Base-by-base conservation (phyloP, 2,329 filamentous ascomycete genomes). In the Periglandula ipomoeae region DNA sequence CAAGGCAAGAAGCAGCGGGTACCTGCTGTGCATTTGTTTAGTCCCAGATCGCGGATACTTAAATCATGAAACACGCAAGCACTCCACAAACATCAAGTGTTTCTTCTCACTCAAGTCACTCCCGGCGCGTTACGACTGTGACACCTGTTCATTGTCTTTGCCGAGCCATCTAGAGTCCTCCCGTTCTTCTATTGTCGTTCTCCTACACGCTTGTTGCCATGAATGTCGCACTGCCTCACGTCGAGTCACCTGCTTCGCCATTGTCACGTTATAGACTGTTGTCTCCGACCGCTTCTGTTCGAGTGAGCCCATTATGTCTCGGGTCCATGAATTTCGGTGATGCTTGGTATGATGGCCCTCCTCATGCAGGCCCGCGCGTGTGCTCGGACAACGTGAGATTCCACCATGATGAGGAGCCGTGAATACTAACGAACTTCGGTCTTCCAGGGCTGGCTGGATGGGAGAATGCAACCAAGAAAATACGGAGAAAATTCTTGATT, bases 281-380 rank as follows among this genome's bases (percentile, higher is more conserved):
- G 11, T 78, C 83, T 1, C 81, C 83, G 9, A 78, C 73, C 0
- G 84, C 85, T 2, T 74, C 76, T 0, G 71, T 87, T 20, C 72
- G 81, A 27, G 82, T 87, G n/a, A 83, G 79, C 53, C 83, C 83
- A 4, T 62, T 87, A 1, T 80, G 76, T 39, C 72, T 88, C 2
- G 84, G 82, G 10, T 70, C 70, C 46, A 84, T 84, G 79, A 81
- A 76, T 63, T 80, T 85, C 64, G 82, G 82, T 40, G 66, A 78
- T 49, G 67, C 71, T 30, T 82, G 74, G 70, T 63, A 56, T 63
- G 44, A 35, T 27, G 17, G 10, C 22, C 5, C 11, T 34, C 45
- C 17, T 19, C 6, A 6, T 10, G n/a, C 5, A 22, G 10, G 7
- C 34, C 10, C 1, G 17, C 5, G 13, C 5, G 10, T n/a, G 17